Evolutionary conservation across 2,329 filamentous ascomycete species (phyloP).

Genomic region (Colletotrichum agaves): DNA sequence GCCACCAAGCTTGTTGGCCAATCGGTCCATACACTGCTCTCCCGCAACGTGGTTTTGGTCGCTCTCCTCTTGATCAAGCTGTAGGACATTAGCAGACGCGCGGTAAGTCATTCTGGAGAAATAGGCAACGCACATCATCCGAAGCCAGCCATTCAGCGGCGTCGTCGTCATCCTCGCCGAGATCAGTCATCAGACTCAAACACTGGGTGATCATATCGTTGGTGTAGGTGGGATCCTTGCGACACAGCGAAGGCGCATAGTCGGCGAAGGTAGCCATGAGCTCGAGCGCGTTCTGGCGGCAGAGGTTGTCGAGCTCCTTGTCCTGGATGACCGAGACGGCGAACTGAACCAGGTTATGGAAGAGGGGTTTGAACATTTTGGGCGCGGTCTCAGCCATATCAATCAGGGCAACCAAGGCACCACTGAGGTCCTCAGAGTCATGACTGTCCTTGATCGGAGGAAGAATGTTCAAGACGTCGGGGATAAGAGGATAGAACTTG

Average conservation of each 20-base stretch:
- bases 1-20: conserved; percentile 98
- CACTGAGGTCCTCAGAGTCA: conserved; percentile 91
- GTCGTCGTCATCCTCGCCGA: conserved; percentile 94
- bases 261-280: conserved; percentile 99
- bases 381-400: conserved; percentile 94
- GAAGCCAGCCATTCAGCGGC: conserved; percentile 91
- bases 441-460: conserved; percentile 92
- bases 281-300: conserved; percentile 93
- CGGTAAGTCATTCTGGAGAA: background rate
- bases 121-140: conserved; percentile 77
- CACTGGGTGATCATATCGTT: conserved; percentile 99
- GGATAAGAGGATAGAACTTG: conserved; percentile 88
- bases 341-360: conserved; percentile 92
- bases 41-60: conserved; percentile 97
- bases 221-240: conserved; percentile 91
- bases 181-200: conserved; percentile 96
- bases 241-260: conserved; percentile 92
- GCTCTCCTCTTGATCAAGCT: conserved; percentile 95
- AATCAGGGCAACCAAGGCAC: conserved; percentile 89
- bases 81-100: conserved; percentile 43
- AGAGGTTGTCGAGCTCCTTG: conserved; percentile 90
- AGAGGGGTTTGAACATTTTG: conserved; percentile 97
- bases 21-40: conserved; percentile 97
- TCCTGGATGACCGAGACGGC: conserved; percentile 94
- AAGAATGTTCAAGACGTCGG: conserved; percentile 92